Evolutionary conservation across 2,329 filamentous ascomycete genomes (phyloP), one percentile per base, ranked within the genome.

Genomic region (Claviceps pazoutovae): DNA sequence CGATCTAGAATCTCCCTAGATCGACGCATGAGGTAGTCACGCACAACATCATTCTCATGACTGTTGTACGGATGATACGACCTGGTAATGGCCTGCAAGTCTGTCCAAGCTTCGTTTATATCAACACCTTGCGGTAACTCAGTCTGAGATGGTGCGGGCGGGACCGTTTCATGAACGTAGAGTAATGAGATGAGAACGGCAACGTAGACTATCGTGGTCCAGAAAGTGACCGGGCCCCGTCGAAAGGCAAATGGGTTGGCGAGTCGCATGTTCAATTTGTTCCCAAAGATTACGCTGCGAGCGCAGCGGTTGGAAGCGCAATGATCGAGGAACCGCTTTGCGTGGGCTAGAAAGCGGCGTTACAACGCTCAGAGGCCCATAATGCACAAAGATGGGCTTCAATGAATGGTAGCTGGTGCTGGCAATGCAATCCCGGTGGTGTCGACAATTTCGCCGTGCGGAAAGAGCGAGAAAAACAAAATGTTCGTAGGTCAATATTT

Each of bases 31-130:
- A 97, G 71, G 74, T 84, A 96, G 37, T 79, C 71, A 55, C 87
- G 82, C 37, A 96, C 82, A 23, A 80, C 72, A 59, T 95, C 90
- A 64, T 96, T 97, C 54, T 79, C 75, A 54, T 75, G 83, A 58
- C 85, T 90, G 68, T 95, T 96, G 71, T 88, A 95, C 0, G 93
- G 91, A 64, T 95, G 93, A 63, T 86, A 93, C 1, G 75, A 74
- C 56, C 74, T 74, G 37, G 85, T 91, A 48, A 98, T 75, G 51
- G 75, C 71, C 55, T 88, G 80, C 36, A 98, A 74, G 63, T 97
- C 90, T 13, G 74, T 68, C 90, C 90, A 97, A 39, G 91, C 88
- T 68, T 94, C 82, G 2, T 83, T 84, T 50, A 97, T 70, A 61
- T 95, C 88, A 61, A 94, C 71, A 17, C 88, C 89, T 8, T 57